Conservation (phyloP, 2,329 filamentous ascomycete genomes). For the Leptographium radiaticola region DNA sequence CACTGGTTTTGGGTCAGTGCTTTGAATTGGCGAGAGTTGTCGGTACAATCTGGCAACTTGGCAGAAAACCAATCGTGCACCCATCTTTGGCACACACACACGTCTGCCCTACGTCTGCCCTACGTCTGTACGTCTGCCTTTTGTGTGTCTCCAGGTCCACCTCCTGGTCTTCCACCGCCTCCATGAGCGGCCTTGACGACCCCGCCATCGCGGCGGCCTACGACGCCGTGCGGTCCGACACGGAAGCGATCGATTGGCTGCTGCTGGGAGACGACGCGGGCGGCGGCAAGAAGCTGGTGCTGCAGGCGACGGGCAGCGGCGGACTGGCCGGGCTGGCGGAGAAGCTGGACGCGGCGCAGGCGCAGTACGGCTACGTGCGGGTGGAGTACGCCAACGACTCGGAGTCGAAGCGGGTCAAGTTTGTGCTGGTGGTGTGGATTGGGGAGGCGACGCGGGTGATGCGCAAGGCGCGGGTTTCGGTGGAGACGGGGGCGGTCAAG, state of each 20-base stretch:
- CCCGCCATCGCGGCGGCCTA: conserved; percentile 51
- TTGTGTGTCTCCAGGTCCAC: neutral
- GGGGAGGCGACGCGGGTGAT: conserved; percentile 52
- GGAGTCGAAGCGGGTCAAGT: conserved; percentile 56
- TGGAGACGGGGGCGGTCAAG: conserved; percentile 55
- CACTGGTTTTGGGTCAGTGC: neutral
- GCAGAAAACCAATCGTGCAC: too few relatives aligned
- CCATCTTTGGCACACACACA: too few relatives aligned
- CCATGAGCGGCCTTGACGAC: conserved; percentile 43
- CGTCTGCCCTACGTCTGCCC: too few relatives aligned
- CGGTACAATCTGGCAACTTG: too few relatives aligned
- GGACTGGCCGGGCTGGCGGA: conserved; percentile 45
- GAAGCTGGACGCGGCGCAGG: conserved; percentile 43
- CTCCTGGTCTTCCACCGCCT: neutral
- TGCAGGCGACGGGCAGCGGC: conserved; percentile 45
- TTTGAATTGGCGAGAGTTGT: neutral
- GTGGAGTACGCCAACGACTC: conserved; percentile 60
- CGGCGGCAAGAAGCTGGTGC: conserved; percentile 42
- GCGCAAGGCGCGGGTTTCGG: conserved; percentile 55
- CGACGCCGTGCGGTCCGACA: conserved; percentile 54
- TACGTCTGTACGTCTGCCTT: too few relatives aligned
- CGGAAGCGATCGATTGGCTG: conserved; percentile 53
- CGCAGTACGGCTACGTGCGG: conserved; percentile 53
- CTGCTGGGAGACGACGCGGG: conserved; percentile 49
- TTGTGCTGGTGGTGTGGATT: conserved; percentile 55